phyloP scores from a whole-genome alignment of 2,329 filamentous ascomycete genomes.

The Beauveria scarabaeidicola region DNA sequence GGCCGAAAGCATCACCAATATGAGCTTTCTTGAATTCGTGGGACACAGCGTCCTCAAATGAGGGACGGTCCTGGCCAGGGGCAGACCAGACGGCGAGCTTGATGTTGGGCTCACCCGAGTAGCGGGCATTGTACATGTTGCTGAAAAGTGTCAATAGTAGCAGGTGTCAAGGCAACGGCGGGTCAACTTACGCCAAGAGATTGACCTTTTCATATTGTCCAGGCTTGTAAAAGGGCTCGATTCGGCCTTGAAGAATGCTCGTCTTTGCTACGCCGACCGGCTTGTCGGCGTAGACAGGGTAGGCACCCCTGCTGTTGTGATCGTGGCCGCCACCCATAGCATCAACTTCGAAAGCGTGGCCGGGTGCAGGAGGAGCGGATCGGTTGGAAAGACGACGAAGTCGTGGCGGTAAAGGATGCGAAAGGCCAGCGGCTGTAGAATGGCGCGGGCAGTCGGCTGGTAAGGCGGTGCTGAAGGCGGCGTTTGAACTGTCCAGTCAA shows the following conservation, averaged over 20 bases:
- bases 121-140: conserved; percentile 31
- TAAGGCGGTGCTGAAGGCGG: background rate
- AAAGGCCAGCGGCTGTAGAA: conserved; percentile 5
- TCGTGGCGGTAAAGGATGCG: conserved; percentile 15
- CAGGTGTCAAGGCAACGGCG: background rate
- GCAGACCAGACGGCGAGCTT: conserved; percentile 82
- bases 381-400: conserved; percentile 27
- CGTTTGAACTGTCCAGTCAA: conserved; percentile 9
- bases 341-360: conserved; percentile 21
- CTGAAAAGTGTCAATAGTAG: conserved; percentile 19
- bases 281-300: conserved; percentile 41
- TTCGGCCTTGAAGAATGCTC: conserved; percentile 75
- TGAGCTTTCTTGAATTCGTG: conserved; percentile 67
- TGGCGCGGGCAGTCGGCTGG: conserved; percentile 11
- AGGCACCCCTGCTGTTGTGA: conserved; percentile 37
- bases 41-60: conserved; percentile 73
- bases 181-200: conserved; percentile 52
- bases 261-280: conserved; percentile 72
- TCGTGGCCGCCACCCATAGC: conserved; percentile 45
- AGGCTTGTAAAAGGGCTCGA: conserved; percentile 68
- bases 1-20: conserved; percentile 75
- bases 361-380: conserved; percentile 29
- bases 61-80: conserved; percentile 68
- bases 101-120: conserved; percentile 64
- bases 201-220: conserved; percentile 75